Percentiles rank a stretch among this genome's conserved stretches.
These are phyloP conservation scores for Puccinellia tenuiflora DNA, from an alignment of 176 grass and related monocot species.

Conservation along the genomic window DNA sequence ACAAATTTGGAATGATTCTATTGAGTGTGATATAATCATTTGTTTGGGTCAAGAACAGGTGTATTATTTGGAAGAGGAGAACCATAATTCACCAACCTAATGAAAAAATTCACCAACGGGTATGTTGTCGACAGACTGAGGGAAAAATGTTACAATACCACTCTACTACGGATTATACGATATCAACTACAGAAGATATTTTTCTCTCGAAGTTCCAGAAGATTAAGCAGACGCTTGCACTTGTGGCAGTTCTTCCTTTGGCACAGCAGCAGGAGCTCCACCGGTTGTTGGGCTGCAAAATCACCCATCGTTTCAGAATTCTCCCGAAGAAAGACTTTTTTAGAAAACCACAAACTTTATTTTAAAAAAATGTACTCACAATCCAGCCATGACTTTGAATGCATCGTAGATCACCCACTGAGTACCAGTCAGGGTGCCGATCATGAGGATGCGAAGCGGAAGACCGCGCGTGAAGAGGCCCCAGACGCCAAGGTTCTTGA, in stretches of 20 bases:
- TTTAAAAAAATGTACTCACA: constrained; percentile 46
- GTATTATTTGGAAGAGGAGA: neutral
- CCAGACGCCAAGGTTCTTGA: constrained; percentile 72
- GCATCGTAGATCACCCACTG: constrained; percentile 91
- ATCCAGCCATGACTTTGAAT: constrained; percentile 81
- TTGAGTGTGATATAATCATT: neutral
- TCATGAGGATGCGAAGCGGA: constrained; percentile 83
- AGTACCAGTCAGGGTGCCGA: constrained; percentile 72
- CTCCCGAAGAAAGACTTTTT: neutral
- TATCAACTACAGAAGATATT: neutral
- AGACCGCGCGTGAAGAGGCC: constrained; percentile 80
- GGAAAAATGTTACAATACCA: neutral
- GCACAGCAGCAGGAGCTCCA: constrained; percentile 36
- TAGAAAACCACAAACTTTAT: neutral
- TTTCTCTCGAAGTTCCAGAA: neutral
- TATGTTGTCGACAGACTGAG: neutral
- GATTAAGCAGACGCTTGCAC: constrained; percentile 36
- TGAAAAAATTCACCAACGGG: neutral
- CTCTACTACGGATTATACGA: neutral
- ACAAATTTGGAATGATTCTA: neutral
- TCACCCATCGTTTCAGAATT: neutral
- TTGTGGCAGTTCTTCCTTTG: constrained; percentile 2
- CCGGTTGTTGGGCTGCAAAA: constrained; percentile 77
- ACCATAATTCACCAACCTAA: neutral
- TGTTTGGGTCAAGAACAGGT: neutral